Evolutionary conservation across 805 yeast species (phyloP).

Genomic region (Citeromyces nyonsensis): DNA sequence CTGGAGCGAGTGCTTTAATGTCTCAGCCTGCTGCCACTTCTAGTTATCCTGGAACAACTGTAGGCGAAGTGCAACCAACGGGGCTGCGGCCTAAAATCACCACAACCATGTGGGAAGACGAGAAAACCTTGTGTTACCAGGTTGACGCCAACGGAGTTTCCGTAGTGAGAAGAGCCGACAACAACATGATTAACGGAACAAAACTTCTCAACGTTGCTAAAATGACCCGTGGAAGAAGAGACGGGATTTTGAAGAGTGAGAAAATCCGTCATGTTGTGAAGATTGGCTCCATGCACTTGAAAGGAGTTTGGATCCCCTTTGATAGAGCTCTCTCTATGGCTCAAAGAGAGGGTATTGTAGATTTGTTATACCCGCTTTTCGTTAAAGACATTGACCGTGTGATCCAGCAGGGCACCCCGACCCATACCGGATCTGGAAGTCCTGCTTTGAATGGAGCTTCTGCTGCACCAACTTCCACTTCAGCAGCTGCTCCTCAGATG

Average conservation of each 20-base stretch:
- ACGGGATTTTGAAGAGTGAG: slow-evolving; percentile 53
- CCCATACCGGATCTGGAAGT: slow-evolving; percentile 5
- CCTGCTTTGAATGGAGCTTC: too few relatives aligned
- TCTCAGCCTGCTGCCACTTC: too few relatives aligned
- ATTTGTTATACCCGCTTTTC: slow-evolving; percentile 38
- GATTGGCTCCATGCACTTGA: slow-evolving; percentile 62
- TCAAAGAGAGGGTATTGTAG: slow-evolving; percentile 50
- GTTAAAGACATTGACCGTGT: slow-evolving; percentile 48
- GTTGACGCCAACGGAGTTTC: slow-evolving; percentile 56
- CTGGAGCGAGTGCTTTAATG: too few relatives aligned
- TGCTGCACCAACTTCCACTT: too few relatives aligned
- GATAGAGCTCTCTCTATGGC: slow-evolving; percentile 59
- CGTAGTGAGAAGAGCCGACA: slow-evolving; percentile 56
- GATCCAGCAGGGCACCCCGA: slow-evolving; percentile 20
- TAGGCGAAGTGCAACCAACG: slow-evolving; percentile 22
- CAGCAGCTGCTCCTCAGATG: too few relatives aligned
- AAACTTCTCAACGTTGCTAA: slow-evolving; percentile 54
- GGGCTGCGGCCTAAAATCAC: slow-evolving; percentile 45
- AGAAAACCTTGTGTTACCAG: slow-evolving; percentile 55
- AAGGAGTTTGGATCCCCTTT: slow-evolving; percentile 68
- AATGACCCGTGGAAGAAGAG: slow-evolving; percentile 62
- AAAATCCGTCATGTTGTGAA: slow-evolving; percentile 56
- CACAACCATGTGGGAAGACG: slow-evolving; percentile 69
- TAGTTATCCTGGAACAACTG: too few relatives aligned
- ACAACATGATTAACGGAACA: slow-evolving; percentile 61